Conservation (phyloP, 2,329 filamentous ascomycete species). For the Xylaria sp. region DNA sequence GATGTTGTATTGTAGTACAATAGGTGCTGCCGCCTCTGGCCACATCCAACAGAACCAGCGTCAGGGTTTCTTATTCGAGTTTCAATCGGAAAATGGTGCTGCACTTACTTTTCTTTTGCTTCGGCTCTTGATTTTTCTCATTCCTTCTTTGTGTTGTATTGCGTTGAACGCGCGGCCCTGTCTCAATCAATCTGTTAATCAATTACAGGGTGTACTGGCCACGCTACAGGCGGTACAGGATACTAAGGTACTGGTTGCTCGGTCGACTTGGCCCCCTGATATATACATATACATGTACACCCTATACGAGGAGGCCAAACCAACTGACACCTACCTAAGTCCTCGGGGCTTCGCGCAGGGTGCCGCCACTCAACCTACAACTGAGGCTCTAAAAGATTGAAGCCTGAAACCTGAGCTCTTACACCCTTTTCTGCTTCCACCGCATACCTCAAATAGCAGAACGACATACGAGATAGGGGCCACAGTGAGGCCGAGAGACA, state of each 20-base stretch:
- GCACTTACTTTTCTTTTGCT: not conserved
- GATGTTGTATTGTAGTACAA: too few relatives aligned
- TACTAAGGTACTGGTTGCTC: slow-evolving; percentile 23
- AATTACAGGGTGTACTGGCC: not conserved
- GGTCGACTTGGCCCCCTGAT: slow-evolving; percentile 26
- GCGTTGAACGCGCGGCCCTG: not conserved
- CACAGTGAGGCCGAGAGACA: slow-evolving; percentile 5
- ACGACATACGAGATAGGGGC: not conserved
- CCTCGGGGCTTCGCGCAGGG: not conserved
- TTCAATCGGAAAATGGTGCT: not conserved
- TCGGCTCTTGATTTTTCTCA: not conserved
- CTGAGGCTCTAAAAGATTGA: not conserved
- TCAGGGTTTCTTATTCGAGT: not conserved
- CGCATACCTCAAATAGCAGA: not conserved
- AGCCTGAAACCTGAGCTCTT: not conserved
- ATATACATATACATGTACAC: not conserved
- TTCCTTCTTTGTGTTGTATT: not conserved
- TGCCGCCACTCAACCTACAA: not conserved
- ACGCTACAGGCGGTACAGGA: not conserved
- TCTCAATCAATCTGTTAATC: not conserved
- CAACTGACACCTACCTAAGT: not conserved
- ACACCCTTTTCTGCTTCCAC: not conserved
- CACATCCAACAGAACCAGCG: not conserved
- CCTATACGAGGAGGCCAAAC: not conserved
- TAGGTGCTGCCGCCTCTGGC: not conserved